Conservation (phyloP, 2,329 filamentous ascomycete genomes). For the Trichoderma sp. region DNA sequence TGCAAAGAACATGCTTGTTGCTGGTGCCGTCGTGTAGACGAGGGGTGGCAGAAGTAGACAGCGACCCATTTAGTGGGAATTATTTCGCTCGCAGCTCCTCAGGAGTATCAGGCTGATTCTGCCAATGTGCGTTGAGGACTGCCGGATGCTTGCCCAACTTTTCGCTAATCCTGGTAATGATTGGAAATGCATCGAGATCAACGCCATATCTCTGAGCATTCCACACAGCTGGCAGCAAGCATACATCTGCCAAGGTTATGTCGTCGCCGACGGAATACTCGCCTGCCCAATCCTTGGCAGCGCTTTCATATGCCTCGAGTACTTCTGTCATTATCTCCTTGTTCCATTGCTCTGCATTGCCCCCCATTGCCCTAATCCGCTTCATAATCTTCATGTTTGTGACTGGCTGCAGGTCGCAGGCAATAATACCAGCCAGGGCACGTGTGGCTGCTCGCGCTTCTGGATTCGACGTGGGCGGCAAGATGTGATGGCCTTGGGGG, state of each 20-base stretch:
- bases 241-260: constrained; percentile 57
- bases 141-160: constrained; percentile 47
- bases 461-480: constrained; percentile 47
- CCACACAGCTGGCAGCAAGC: constrained; percentile 56
- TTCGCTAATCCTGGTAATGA: constrained; percentile 43
- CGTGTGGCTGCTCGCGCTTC: constrained; percentile 48
- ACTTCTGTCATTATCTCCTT: constrained; percentile 49
- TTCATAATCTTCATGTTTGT: constrained; percentile 55
- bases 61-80: background rate
- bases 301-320: constrained; percentile 53
- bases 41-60: background rate
- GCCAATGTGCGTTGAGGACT: constrained; percentile 52
- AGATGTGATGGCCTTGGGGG: constrained; percentile 38
- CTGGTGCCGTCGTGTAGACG: background rate
- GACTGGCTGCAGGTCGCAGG: constrained; percentile 57
- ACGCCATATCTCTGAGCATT: constrained; percentile 54
- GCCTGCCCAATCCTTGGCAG: constrained; percentile 40
- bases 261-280: constrained; percentile 54
- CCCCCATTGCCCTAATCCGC: constrained; percentile 43
- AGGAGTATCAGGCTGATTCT: constrained; percentile 49
- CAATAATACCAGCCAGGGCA: constrained; percentile 52
- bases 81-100: constrained; percentile 28
- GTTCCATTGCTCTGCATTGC: constrained; percentile 48
- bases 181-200: constrained; percentile 48
- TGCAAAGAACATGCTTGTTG: background rate